A percentile compares a stretch with the other conserved stretches of the same genome.
These are phyloP conservation scores for Verbascum thapsus DNA, from an alignment of 257 asterid genomes.

Conservation along the genomic window DNA sequence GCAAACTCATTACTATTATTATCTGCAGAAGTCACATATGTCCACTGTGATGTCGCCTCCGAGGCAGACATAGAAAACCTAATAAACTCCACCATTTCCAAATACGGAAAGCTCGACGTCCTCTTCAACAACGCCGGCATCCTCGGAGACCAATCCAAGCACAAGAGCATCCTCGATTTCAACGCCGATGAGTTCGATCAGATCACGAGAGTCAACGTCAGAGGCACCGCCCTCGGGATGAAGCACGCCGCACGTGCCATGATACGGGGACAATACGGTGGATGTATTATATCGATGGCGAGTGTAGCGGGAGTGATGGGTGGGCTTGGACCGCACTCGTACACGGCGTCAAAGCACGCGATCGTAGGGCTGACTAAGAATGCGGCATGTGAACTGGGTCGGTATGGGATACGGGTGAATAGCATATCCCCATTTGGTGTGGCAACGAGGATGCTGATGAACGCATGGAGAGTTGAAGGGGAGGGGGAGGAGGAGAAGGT, in stretches of 20 bases:
- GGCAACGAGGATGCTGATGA: constrained; percentile 80
- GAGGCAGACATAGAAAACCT: constrained; percentile 57
- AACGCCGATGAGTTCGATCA: constrained; percentile 68
- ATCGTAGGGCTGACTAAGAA: constrained; percentile 74
- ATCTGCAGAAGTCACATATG: constrained; percentile 42
- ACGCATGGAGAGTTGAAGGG: constrained; percentile 57
- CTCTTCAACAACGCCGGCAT: constrained; percentile 83
- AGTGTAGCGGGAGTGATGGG: constrained; percentile 79
- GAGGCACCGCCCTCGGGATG: constrained; percentile 75
- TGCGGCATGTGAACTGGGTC: constrained; percentile 76
- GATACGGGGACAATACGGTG: constrained; percentile 42
- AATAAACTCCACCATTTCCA: constrained; percentile 45
- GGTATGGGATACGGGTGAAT: constrained; percentile 72
- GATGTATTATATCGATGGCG: constrained; percentile 72
- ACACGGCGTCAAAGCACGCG: constrained; percentile 90
- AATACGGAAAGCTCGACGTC: constrained; percentile 56
- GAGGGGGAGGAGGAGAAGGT: constrained; percentile 46
- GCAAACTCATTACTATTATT: constrained; percentile 37
- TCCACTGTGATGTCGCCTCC: constrained; percentile 65
- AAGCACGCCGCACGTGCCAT: constrained; percentile 85
- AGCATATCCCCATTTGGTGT: constrained; percentile 92
- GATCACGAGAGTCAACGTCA: constrained; percentile 68
- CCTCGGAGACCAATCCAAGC: constrained; percentile 64
- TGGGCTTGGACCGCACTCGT: constrained; percentile 80
- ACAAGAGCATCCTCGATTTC: constrained; percentile 68